Evolutionary conservation across 2,329 filamentous ascomycete species (phyloP).

Genomic region (Aspergillus pseudoglaucus): DNA sequence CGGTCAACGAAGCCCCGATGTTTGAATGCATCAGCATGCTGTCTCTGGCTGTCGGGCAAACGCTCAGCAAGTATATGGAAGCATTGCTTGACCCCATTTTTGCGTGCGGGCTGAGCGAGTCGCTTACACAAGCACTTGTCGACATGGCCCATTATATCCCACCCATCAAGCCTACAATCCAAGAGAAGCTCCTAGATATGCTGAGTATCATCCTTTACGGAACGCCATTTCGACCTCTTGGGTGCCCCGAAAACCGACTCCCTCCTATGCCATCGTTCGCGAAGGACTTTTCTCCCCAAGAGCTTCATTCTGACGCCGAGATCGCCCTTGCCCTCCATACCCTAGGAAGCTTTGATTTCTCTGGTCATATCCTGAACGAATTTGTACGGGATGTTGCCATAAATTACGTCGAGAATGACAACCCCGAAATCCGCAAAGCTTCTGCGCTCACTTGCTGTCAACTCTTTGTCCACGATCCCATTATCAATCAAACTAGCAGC

Average conservation of each 20-base stretch:
- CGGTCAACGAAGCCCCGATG: conserved; percentile 63
- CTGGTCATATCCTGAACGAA: conserved; percentile 84
- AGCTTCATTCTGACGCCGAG: conserved; percentile 77
- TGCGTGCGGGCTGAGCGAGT: conserved; percentile 87
- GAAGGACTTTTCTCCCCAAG: conserved; percentile 77
- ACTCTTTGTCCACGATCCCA: conserved; percentile 91
- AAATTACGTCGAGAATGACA: conserved; percentile 95
- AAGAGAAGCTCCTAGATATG: conserved; percentile 89
- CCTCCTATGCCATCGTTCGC: conserved; percentile 74
- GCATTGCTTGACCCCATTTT: conserved; percentile 93
- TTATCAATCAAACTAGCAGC: conserved; percentile 94
- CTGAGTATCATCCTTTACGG: conserved; percentile 89
- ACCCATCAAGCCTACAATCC: conserved; percentile 84
- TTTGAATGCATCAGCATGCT: conserved; percentile 98
- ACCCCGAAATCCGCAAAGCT: conserved; percentile 85
- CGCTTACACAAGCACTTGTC: conserved; percentile 88
- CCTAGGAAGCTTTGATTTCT: conserved; percentile 95
- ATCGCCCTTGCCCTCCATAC: conserved; percentile 92
- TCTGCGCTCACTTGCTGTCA: conserved; percentile 96
- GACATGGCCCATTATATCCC: conserved; percentile 99
- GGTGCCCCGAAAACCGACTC: conserved; percentile 81
- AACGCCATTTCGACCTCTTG: conserved; percentile 84
- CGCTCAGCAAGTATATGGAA: conserved; percentile 97
- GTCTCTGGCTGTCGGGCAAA: conserved; percentile 89
- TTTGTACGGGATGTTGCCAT: conserved; percentile 98